Evolutionary conservation across 2,329 filamentous ascomycete genomes (phyloP), one percentile per base, ranked within the genome.

Genomic region (Trichoderma arundinaceum): DNA sequence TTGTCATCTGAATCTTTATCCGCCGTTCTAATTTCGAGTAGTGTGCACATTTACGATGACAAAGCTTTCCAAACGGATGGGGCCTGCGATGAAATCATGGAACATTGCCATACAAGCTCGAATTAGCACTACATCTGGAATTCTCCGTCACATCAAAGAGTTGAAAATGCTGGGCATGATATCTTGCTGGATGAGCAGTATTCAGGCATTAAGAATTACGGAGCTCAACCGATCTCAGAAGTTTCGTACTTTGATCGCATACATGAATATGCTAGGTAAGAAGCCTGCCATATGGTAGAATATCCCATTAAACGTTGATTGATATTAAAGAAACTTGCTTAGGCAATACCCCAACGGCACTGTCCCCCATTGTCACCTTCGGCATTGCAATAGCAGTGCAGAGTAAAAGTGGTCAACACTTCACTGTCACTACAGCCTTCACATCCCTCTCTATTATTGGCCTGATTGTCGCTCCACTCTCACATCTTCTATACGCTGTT

Each of bases 391-490:
- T 73, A 6, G 62, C 65, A 15, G 57, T 60, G 7, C 44, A 46
- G 8, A 33, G 43, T 35, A 60, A 51, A 43, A 43, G 35, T 15
- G n/a, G 17, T 4, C 22, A 60, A 49, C 43, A 38, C 15, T 46
- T 69, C n/a, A 46, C 48, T 4, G 44, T 64, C 33, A 22, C 66
- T 9, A 66, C 58, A 4, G 68, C 68, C 13, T 74, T 74, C 57
- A 72, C 71, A 0, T 71, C 72, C 1, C 62, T 74, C 1, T 67
- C 71, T 12, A 71, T 74, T 17, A 72, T 74, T 15, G 62, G 46
- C 1, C 46, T 74, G 8, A 68, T 74, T 12, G 54, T 68, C 3
- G 66, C 39, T 10, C 72, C 72, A 2, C 19, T 74, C 7, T 65
- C 68, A 3, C 62, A 67, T 0, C 64, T 74, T 3, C 62, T 74